Evolutionary conservation across 2,329 filamentous ascomycete species (phyloP).

Genomic region (Talaromyces sp.): DNA sequence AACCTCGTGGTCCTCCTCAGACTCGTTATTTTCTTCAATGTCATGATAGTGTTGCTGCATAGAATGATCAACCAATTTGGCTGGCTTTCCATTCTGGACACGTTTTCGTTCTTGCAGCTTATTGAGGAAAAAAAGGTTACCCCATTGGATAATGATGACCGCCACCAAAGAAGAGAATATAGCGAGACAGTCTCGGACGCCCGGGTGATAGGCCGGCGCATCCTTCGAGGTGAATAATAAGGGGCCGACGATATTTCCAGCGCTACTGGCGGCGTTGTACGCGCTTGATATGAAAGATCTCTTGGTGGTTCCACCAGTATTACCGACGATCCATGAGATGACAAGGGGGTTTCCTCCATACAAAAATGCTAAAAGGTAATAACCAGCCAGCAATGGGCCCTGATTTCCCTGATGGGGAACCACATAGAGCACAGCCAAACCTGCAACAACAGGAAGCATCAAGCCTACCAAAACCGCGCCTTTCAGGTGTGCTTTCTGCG

Average conservation of each 20-base stretch:
- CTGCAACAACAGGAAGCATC: constrained; percentile 57
- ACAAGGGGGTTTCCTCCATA: constrained; percentile 64
- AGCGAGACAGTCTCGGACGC: constrained; percentile 50
- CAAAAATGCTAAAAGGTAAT: constrained; percentile 64
- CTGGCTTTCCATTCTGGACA: constrained; percentile 58
- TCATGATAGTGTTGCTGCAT: constrained; percentile 55
- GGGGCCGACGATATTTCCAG: constrained; percentile 65
- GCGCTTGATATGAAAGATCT: constrained; percentile 62
- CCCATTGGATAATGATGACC: constrained; percentile 53
- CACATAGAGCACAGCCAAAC: constrained; percentile 54
- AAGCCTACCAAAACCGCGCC: constrained; percentile 52
- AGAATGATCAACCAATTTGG: constrained; percentile 56
- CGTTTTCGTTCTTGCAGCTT: constrained; percentile 53
- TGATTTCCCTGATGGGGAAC: constrained; percentile 43
- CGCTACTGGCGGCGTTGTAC: constrained; percentile 59
- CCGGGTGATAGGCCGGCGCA: constrained; percentile 57
- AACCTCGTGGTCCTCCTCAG: neutral
- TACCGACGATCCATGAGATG: constrained; percentile 65
- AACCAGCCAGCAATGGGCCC: constrained; percentile 54
- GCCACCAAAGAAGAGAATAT: constrained; percentile 50
- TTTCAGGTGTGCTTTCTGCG: constrained; percentile 57
- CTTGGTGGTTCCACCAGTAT: constrained; percentile 65
- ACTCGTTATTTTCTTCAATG: constrained; percentile 11
- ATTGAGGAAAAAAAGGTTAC: constrained; percentile 52
- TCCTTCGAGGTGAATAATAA: constrained; percentile 58